Conservation (phyloP, 2,329 filamentous ascomycete species). For the Sarocladium oryzae region DNA sequence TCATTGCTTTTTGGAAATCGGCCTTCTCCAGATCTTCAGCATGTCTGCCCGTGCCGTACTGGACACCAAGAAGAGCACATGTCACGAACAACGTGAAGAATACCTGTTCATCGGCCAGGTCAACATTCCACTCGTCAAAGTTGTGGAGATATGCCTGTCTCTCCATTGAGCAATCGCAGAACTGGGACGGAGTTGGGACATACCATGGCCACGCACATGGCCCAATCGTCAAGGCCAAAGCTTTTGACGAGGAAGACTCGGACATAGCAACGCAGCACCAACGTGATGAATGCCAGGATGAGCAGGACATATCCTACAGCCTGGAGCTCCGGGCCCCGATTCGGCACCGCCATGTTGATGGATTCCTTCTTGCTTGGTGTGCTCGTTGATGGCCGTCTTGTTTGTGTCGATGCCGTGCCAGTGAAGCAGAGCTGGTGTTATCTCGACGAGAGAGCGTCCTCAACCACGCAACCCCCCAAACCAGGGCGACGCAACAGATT, state of each 20-base stretch:
- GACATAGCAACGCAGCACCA: slow-evolving; percentile 26
- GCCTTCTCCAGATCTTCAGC: slow-evolving; percentile 21
- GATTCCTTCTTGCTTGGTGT: neutral
- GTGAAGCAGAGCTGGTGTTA: too few species aligned
- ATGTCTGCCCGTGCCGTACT: slow-evolving; percentile 35
- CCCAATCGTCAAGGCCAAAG: slow-evolving; percentile 33
- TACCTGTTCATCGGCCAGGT: slow-evolving; percentile 15
- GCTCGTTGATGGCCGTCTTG: neutral
- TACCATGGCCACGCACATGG: slow-evolving; percentile 31
- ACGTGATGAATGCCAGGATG: slow-evolving; percentile 20
- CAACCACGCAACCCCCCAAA: too few species aligned
- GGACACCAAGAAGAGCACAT: slow-evolving; percentile 28
- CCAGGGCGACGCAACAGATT: too few species aligned
- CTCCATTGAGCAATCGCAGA: too few species aligned
- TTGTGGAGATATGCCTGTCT: too few species aligned
- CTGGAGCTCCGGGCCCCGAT: slow-evolving; percentile 28
- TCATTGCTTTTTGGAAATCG: slow-evolving; percentile 25
- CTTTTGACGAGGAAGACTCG: slow-evolving; percentile 27
- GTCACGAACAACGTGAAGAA: slow-evolving; percentile 30
- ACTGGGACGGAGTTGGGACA: slow-evolving; percentile 2
- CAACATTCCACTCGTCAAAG: neutral
- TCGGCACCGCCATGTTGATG: slow-evolving; percentile 19
- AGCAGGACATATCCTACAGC: slow-evolving; percentile 25
- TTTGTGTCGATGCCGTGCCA: too few species aligned
- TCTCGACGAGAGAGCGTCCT: too few species aligned